Percentiles rank a stretch among this genome's conserved stretches.
Evolutionary conservation across 257 asterid species (phyloP).

Genomic region (Oldenlandia corymbosa): DNA sequence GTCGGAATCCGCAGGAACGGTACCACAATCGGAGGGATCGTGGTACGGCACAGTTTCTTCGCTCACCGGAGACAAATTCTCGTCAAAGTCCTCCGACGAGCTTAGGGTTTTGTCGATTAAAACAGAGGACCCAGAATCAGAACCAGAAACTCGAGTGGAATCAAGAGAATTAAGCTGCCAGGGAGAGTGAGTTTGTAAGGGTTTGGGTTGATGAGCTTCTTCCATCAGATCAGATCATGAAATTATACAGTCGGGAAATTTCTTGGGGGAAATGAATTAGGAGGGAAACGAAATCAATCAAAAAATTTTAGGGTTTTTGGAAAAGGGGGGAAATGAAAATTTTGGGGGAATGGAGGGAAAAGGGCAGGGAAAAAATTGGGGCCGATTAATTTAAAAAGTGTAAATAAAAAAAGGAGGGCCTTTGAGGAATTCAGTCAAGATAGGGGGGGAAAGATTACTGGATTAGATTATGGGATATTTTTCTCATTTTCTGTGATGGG

Average conservation of each 20-base stretch:
- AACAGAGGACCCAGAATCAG: not conserved
- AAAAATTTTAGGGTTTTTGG: conserved; percentile 26
- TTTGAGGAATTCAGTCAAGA: not conserved
- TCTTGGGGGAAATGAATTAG: not conserved
- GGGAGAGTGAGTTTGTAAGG: not conserved
- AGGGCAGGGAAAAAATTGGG: conserved; percentile 6
- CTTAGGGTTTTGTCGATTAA: conserved; percentile 12
- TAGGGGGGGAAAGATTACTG: conserved; percentile 1
- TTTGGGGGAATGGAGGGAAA: conserved; percentile 29
- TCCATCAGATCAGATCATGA: conserved; percentile 17
- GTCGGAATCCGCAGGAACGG: conserved; percentile 21
- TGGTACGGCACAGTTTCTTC: conserved; percentile 7
- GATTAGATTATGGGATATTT: too few relatives aligned
- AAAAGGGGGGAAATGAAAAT: conserved; percentile 11
- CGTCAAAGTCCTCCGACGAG: conserved; percentile 7
- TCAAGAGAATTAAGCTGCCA: conserved; percentile 14
- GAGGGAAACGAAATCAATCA: conserved; percentile 13
- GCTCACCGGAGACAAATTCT: conserved; percentile 20
- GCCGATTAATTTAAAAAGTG: not conserved
- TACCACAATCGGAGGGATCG: conserved; percentile 21
- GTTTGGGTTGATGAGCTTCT: conserved; percentile 13
- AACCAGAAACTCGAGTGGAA: conserved; percentile 24
- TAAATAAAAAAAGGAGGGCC: too few relatives aligned
- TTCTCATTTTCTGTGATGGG: too few relatives aligned
- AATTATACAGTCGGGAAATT: not conserved